Base-by-base conservation (phyloP, 129 eudicot genomes). In the Dittrichia graveolens region DNA sequence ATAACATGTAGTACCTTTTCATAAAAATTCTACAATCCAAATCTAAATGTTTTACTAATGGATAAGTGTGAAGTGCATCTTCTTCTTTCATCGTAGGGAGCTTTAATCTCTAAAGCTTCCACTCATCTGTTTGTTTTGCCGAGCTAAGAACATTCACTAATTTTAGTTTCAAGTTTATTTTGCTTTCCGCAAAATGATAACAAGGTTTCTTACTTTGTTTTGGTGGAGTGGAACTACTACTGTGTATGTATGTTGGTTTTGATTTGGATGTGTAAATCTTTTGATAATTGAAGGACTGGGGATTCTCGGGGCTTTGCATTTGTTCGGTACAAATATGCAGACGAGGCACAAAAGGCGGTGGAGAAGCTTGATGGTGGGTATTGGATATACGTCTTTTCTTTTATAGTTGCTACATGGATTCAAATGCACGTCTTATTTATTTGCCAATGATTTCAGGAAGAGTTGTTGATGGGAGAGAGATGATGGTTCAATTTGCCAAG, bases 401-500 rank as follows among this genome's bases (percentile, higher is more conserved):
- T 4, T 13, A 1, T 0, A 1, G 18, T 12, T 31, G 7, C 19
- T 53, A 50, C 56, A 4, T 16, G 19, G 34, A 58, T 34, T 4
- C 3, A 6, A 3, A 48, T 18, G 13, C 18, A 24, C 6, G 58
- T 12, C 52, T 3, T 78, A 15, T 38, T 41, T 7, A 3, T 37
- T 6, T 14, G 34, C 16, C 11, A 34, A 38, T 6, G 55, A 31
- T 52, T 45, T 61, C 68, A 91, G 95, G 95, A 39, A 79, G 77
- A 78, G 83, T 85, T 68, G 98, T 92, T 85, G 98, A 89, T 82
- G 98, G 98, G 5, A 73, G 96, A 77, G 98, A 92, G 79, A 92
- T 92, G 7, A 89, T 84, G 90, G 98, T 92, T 77, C 96, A 92
- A 46, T 89, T 92, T 56, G 98, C 98, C 5, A 92, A 92, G 73